A percentile compares a stretch with the other conserved stretches of the same genome.
These are phyloP conservation scores for Coriaria nepalensis DNA, from an alignment of 306 rosid species.

Conservation along the genomic window DNA sequence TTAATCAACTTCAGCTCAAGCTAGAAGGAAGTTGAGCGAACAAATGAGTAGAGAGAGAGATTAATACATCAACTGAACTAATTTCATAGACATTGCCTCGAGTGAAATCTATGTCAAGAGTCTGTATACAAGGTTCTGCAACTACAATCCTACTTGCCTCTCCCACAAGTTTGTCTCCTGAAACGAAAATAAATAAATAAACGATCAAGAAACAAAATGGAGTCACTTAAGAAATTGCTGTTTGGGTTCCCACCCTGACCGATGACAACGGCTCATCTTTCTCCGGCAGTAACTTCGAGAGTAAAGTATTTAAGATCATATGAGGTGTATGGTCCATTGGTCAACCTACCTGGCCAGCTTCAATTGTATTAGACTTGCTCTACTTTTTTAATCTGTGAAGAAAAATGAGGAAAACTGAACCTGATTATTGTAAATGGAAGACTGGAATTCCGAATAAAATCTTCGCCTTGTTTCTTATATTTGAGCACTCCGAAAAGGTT, in stretches of 20 bases:
- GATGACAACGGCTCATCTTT: conserved; percentile 70
- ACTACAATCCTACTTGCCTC: conserved; percentile 84
- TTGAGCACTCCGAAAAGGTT: conserved; percentile 92
- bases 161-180: conserved; percentile 92
- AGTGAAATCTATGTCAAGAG: conserved; percentile 72
- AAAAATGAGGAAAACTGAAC: conserved; percentile 12
- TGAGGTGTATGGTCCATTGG: conserved; percentile 96
- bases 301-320: conserved; percentile 91
- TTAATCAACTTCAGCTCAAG: not conserved
- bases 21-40: too few relatives aligned
- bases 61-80: conserved; percentile 66
- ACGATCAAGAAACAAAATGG: conserved; percentile 1
- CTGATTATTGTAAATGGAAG: conserved; percentile 89
- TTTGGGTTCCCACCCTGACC: conserved; percentile 55
- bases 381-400: too few relatives aligned
- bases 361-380: not conserved
- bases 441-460: conserved; percentile 65
- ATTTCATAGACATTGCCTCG: conserved; percentile 65
- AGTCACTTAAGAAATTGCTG: not conserved
- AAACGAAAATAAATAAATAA: conserved; percentile 6
- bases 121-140: conserved; percentile 95
- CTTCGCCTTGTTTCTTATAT: conserved; percentile 92
- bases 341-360: conserved; percentile 79
- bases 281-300: conserved; percentile 92
- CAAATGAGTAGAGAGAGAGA: not conserved